Percentiles rank a stretch among this genome's conserved stretches.
phyloP scores from a whole-genome alignment of 441 rosid genomes.

The Gossypium schwendimanii region DNA sequence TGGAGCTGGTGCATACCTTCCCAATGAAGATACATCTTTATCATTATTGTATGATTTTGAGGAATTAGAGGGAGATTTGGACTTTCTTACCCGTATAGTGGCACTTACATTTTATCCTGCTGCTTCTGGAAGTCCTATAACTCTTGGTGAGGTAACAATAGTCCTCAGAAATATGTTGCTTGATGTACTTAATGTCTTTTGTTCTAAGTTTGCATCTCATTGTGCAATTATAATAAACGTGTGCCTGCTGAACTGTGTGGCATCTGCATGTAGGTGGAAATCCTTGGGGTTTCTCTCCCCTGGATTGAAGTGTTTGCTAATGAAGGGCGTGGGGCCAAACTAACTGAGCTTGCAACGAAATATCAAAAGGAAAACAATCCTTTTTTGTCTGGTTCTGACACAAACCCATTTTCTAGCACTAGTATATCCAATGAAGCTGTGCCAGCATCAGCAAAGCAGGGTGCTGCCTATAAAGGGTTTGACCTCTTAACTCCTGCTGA shows the following conservation, averaged over 20 bases:
- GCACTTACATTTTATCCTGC: slow-evolving; percentile 89
- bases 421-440: slow-evolving; percentile 33
- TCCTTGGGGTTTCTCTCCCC: slow-evolving; percentile 92
- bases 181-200: slow-evolving; percentile 10
- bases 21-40: slow-evolving; percentile 58
- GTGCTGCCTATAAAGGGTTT: slow-evolving; percentile 44
- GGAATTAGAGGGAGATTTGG: slow-evolving; percentile 89
- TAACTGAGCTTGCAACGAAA: slow-evolving; percentile 43
- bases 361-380: slow-evolving; percentile 33
- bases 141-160: slow-evolving; percentile 82
- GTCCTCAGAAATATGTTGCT: slow-evolving; percentile 8
- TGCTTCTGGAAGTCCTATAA: slow-evolving; percentile 66
- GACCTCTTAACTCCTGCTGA: slow-evolving; percentile 75
- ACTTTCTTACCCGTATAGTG: slow-evolving; percentile 90
- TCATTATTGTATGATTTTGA: slow-evolving; percentile 84
- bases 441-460: slow-evolving; percentile 27
- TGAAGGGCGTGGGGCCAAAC: slow-evolving; percentile 51
- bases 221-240: background rate
- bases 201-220: background rate
- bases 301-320: slow-evolving; percentile 58
- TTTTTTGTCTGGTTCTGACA: slow-evolving; percentile 32
- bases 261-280: slow-evolving; percentile 48
- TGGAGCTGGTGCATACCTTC: slow-evolving; percentile 87
- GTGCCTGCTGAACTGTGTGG: background rate
- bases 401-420: slow-evolving; percentile 44